Base-by-base conservation (phyloP, 306 rosid species). In the Leucaena leucocephala region DNA sequence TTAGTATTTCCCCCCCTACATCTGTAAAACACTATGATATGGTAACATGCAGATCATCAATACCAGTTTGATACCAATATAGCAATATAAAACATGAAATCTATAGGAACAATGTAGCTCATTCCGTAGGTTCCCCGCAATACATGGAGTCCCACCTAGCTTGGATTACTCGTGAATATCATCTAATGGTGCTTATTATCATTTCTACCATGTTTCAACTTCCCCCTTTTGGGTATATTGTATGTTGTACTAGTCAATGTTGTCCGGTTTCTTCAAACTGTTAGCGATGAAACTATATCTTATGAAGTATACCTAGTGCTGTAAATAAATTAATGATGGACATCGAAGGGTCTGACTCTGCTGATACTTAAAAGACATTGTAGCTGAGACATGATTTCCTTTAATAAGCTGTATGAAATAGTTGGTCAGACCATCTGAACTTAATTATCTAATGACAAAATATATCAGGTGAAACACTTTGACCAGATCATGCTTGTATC, bases 381-480 rank as follows among this genome's bases (percentile, higher is more conserved):
- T 55, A 67, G 21, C 38, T n/a, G 34, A 80, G 65, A 46, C 12
- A 22, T 21, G n/a, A 27, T 38, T 21, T 62, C 57, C 50, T 72
- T 33, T 12, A 21, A 21, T 63, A 49, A 62, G 73, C 49, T 80
- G 73, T 80, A 64, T 10, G 75, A 66, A 57, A 40, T 54, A 21
- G 39, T 72, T 43, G 46, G 8, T 72, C 43, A 48, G 74, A 52
- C 72, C 62, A 39, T 72, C 17, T 68, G 66, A 48, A 58, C 3
- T 19, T 39, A 27, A 67, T 50, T 57, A 40, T 4, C 44, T 43
- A 8, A 10, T 19, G 44, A 54, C 46, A 71, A 72, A 17, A 64
- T 21, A 77, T 63, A 52, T 35, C 36, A 66, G 76, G 74, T 66
- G 70, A 36, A 72, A 66, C 68, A 45, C 34, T 40, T 77, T 82